Evolutionary conservation across 768 basidiomycete species (phyloP).

Genomic region (Boletus bicolor): DNA sequence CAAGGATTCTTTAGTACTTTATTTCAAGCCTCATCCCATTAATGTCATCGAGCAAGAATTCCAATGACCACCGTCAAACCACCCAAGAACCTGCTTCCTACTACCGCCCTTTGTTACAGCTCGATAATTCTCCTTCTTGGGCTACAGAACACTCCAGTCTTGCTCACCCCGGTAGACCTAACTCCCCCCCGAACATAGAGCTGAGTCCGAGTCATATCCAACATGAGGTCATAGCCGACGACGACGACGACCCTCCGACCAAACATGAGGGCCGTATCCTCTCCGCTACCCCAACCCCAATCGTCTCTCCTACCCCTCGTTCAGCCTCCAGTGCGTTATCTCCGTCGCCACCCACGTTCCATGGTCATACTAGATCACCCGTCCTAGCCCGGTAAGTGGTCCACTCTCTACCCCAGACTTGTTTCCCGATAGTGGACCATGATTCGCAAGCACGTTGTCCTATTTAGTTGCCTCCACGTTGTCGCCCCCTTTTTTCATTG

Average conservation of each 20-base stretch:
- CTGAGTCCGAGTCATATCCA: slow-evolving; percentile 7
- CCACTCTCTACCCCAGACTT: background rate
- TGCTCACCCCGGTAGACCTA: slow-evolving; percentile 7
- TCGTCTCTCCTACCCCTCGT: slow-evolving; percentile 14
- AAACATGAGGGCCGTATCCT: slow-evolving; percentile 30
- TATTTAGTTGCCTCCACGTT: slow-evolving; percentile 10
- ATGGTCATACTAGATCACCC: slow-evolving; percentile 31
- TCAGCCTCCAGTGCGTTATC: slow-evolving; percentile 10
- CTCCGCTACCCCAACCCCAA: slow-evolving; percentile 9
- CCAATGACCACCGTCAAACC: slow-evolving; percentile 24
- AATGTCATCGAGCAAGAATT: slow-evolving; percentile 29
- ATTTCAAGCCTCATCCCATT: slow-evolving; percentile 19
- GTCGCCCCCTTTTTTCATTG: slow-evolving; percentile 12
- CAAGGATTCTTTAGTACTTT: slow-evolving; percentile 14
- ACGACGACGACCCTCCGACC: slow-evolving; percentile 22
- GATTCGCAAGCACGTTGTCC: background rate
- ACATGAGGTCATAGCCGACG: slow-evolving; percentile 10
- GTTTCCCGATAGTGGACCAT: slow-evolving; percentile 1
- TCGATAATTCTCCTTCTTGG: slow-evolving; percentile 30
- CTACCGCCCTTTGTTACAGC: slow-evolving; percentile 31
- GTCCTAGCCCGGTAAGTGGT: slow-evolving; percentile 30
- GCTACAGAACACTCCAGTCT: slow-evolving; percentile 9
- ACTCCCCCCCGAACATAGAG: slow-evolving; percentile 6
- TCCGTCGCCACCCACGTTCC: slow-evolving; percentile 9
- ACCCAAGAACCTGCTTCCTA: slow-evolving; percentile 18